Evolutionary conservation across 306 rosid genomes (phyloP).

Genomic region (Medicago ruthenica): DNA sequence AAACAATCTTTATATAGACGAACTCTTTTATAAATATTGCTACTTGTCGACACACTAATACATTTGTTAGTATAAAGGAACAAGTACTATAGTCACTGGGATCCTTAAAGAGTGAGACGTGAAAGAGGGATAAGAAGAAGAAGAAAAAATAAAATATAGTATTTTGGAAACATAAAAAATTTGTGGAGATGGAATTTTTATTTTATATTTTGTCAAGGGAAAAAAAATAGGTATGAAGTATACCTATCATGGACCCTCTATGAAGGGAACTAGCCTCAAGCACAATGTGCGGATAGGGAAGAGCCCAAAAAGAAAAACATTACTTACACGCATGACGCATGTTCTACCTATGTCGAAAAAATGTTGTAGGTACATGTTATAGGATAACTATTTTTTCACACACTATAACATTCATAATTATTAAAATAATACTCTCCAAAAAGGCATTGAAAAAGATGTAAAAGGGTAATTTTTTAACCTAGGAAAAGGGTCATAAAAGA

Average conservation of each 20-base stretch:
- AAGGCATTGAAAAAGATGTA: neutral
- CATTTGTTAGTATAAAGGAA: no score
- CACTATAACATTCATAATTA: neutral
- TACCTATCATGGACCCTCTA: neutral
- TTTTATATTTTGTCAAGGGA: no score
- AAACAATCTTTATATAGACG: no score
- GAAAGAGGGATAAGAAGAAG: no score
- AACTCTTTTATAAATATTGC: no score
- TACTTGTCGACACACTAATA: no score
- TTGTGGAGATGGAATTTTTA: no score
- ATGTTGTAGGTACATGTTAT: neutral
- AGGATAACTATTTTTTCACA: neutral
- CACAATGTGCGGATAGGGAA: neutral
- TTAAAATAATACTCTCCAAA: neutral
- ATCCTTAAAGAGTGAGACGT: no score
- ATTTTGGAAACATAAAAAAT: no score
- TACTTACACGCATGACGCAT: neutral
- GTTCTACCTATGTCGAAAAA: neutral
- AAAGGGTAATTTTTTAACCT: neutral
- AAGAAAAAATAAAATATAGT: no score
- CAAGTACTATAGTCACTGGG: no score
- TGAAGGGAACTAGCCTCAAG: neutral
- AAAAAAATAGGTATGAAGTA: no score
- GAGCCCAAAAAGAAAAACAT: constrained; percentile 3
- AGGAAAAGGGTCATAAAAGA: neutral